A percentile compares a stretch with the other conserved stretches of the same genome.
These are phyloP conservation scores for Capsicum rhomboideum DNA, from an alignment of 257 asterid species.

Conservation along the genomic window DNA sequence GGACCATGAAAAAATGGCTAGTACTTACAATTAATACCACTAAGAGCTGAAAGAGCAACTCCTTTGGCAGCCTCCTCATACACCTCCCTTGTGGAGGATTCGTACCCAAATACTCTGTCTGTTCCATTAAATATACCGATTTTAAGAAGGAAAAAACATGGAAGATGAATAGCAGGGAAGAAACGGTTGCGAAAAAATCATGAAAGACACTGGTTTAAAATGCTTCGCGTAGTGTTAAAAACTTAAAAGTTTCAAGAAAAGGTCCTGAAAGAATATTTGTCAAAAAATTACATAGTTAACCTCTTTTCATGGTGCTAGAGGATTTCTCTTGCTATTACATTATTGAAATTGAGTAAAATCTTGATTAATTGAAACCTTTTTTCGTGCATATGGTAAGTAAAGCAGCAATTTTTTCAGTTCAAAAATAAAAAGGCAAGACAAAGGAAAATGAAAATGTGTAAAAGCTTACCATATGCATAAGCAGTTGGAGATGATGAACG, in stretches of 20 bases:
- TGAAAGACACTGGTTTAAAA: background rate
- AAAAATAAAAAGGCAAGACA: background rate
- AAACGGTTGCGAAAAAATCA: background rate
- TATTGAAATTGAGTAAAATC: background rate
- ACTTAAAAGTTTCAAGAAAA: background rate
- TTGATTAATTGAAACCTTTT: background rate
- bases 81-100: slow-evolving; percentile 56
- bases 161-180: background rate
- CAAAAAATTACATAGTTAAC: background rate
- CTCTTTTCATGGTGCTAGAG: background rate
- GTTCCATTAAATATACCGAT: slow-evolving; percentile 1
- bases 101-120: slow-evolving; percentile 74
- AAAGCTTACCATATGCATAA: slow-evolving; percentile 54
- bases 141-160: background rate
- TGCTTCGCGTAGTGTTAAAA: background rate
- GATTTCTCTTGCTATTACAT: background rate
- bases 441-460: background rate
- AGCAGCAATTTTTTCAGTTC: background rate
- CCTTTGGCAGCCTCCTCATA: slow-evolving; percentile 82
- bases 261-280: background rate
- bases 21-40: slow-evolving; percentile 82
- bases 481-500: slow-evolving; percentile 60
- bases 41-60: slow-evolving; percentile 67
- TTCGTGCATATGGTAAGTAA: background rate
- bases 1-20: background rate